Conservation (phyloP, 768 basidiomycete species). For the Suillus subalutaceus region DNA sequence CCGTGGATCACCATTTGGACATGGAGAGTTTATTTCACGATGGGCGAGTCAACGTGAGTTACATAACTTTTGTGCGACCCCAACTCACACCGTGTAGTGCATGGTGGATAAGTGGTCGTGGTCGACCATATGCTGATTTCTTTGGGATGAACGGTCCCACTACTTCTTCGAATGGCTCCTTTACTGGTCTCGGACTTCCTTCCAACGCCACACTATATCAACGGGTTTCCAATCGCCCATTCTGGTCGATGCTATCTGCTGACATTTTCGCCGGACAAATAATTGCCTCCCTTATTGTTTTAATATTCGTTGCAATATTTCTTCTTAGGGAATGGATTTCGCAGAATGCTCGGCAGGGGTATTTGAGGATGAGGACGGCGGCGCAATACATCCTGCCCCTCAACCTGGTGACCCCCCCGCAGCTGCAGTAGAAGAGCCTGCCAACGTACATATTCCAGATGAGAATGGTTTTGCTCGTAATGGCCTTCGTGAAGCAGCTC, state of each 20-base stretch:
- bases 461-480: constrained; percentile 24
- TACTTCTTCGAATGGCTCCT: constrained; percentile 11
- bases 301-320: constrained; percentile 86
- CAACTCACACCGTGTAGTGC: constrained; percentile 49
- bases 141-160: constrained; percentile 11
- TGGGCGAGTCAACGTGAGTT: constrained; percentile 81
- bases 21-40: constrained; percentile 85
- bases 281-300: constrained; percentile 86
- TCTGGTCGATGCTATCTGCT: constrained; percentile 68
- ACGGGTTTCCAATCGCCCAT: constrained; percentile 37
- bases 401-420: constrained; percentile 25
- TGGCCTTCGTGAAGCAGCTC: constrained; percentile 18
- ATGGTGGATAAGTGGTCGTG: constrained; percentile 81
- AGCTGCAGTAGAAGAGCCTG: constrained; percentile 15
- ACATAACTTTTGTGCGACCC: constrained; percentile 10
- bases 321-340: constrained; percentile 95
- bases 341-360: constrained; percentile 85
- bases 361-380: constrained; percentile 71
- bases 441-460: constrained; percentile 17
- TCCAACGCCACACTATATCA: constrained; percentile 28
- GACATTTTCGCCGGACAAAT: constrained; percentile 94
- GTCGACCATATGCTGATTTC: constrained; percentile 41
- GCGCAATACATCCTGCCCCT: constrained; percentile 25
- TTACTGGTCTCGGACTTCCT: not conserved
- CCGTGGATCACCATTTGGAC: constrained; percentile 92